These are phyloP conservation scores for Carex cristatella DNA, from an alignment of 176 grass and related monocot species.

Conservation along the genomic window DNA sequence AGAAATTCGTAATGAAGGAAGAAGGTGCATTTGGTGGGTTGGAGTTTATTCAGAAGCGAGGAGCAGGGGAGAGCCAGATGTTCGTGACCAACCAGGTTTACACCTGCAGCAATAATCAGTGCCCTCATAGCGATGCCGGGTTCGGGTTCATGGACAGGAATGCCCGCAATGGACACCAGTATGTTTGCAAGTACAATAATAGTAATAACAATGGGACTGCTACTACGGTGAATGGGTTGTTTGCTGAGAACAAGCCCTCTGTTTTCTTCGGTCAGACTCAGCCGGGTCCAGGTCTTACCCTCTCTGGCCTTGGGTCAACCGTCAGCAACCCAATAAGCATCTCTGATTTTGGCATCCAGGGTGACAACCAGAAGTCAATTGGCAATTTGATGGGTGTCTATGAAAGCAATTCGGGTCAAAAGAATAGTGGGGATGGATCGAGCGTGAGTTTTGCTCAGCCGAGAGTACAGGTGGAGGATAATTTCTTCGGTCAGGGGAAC, in stretches of 20 bases:
- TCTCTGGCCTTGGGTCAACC: neutral
- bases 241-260: conserved; percentile 49
- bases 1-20: conserved; percentile 76
- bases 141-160: conserved; percentile 76
- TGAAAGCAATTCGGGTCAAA: conserved; percentile 39
- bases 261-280: conserved; percentile 45
- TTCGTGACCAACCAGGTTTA: conserved; percentile 53
- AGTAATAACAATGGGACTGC: conserved; percentile 24
- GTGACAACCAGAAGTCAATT: conserved; percentile 57
- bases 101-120: conserved; percentile 69
- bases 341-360: conserved; percentile 43
- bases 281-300: conserved; percentile 25
- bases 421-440: conserved; percentile 37
- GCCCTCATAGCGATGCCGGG: conserved; percentile 46
- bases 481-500: conserved; percentile 54
- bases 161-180: conserved; percentile 59
- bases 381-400: conserved; percentile 81
- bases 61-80: conserved; percentile 34
- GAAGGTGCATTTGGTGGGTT: conserved; percentile 34
- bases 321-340: conserved; percentile 34
- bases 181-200: conserved; percentile 60
- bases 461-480: conserved; percentile 46
- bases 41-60: conserved; percentile 81
- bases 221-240: neutral
- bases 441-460: conserved; percentile 32